Conservation (phyloP, 768 basidiomycete species). For the Suillus weaverae region DNA sequence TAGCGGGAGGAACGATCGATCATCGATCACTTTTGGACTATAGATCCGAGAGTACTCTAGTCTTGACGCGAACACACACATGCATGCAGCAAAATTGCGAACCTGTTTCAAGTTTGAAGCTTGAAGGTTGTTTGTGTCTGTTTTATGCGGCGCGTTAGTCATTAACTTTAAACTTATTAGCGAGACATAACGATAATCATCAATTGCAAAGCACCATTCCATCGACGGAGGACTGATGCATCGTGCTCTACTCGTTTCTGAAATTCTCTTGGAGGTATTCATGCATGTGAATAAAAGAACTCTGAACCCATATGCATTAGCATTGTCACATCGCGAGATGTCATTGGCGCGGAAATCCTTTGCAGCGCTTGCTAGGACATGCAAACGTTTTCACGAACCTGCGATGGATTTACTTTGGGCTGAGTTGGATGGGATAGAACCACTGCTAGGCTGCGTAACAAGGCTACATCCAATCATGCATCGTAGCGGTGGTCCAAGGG, state of each 20-base stretch:
- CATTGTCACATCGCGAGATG: too few species aligned
- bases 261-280: not conserved
- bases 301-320: not conserved
- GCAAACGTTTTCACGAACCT: constrained; percentile 1
- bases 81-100: too few species aligned
- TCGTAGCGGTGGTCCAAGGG: not conserved
- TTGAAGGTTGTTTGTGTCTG: too few species aligned
- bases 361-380: constrained; percentile 7
- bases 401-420: constrained; percentile 6
- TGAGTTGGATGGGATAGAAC: not conserved
- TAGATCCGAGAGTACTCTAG: too few species aligned
- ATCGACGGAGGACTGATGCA: constrained; percentile 1
- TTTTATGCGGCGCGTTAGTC: too few species aligned
- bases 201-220: too few species aligned
- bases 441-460: not conserved
- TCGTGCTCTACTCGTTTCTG: not conserved
- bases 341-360: not conserved
- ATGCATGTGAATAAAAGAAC: not conserved
- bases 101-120: too few species aligned
- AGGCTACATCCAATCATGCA: not conserved
- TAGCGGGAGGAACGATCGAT: too few species aligned
- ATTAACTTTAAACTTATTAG: too few species aligned
- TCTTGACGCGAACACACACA: too few species aligned
- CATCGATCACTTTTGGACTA: too few species aligned
- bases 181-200: too few species aligned